These are phyloP conservation scores for Yamadazyma nakazawae DNA, from an alignment of 805 yeast genomes.

Conservation along the genomic window DNA sequence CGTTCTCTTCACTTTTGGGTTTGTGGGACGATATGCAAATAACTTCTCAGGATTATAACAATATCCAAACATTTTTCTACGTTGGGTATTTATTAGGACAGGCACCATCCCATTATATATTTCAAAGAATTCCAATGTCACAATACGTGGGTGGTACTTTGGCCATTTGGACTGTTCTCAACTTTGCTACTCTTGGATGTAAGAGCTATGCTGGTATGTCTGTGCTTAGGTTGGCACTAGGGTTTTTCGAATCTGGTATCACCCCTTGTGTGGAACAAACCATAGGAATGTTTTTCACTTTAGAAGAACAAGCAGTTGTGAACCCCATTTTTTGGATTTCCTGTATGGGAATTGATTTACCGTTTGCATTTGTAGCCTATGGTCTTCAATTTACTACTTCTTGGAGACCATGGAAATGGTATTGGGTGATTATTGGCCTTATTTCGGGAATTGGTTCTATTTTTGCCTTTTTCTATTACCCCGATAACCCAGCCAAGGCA, in stretches of 20 bases:
- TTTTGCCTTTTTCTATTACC: slow-evolving; percentile 44
- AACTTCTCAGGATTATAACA: slow-evolving; percentile 29
- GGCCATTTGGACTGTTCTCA: slow-evolving; percentile 31
- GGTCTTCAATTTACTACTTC: slow-evolving; percentile 41
- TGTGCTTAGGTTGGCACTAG: slow-evolving; percentile 17
- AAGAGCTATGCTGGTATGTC: slow-evolving; percentile 20
- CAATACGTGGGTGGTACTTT: slow-evolving; percentile 28
- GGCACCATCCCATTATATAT: slow-evolving; percentile 29
- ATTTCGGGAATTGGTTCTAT: slow-evolving; percentile 52
- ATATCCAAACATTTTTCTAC: slow-evolving; percentile 40
- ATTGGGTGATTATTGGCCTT: slow-evolving; percentile 60
- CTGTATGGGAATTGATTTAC: slow-evolving; percentile 32
- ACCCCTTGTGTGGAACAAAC: slow-evolving; percentile 40
- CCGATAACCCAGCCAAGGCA: slow-evolving; percentile 30
- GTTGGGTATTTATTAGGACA: slow-evolving; percentile 53
- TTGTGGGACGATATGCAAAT: slow-evolving; percentile 33
- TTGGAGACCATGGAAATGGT: slow-evolving; percentile 49
- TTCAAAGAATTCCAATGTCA: slow-evolving; percentile 32
- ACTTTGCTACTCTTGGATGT: slow-evolving; percentile 45
- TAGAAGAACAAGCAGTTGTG: slow-evolving; percentile 21
- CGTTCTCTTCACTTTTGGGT: slow-evolving; percentile 38
- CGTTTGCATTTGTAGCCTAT: slow-evolving; percentile 52
- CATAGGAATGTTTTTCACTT: slow-evolving; percentile 24
- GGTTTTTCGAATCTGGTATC: slow-evolving; percentile 34
- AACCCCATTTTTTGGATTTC: slow-evolving; percentile 28